phyloP scores from a whole-genome alignment of 805 yeast genomes.

The Pichia californica region DNA sequence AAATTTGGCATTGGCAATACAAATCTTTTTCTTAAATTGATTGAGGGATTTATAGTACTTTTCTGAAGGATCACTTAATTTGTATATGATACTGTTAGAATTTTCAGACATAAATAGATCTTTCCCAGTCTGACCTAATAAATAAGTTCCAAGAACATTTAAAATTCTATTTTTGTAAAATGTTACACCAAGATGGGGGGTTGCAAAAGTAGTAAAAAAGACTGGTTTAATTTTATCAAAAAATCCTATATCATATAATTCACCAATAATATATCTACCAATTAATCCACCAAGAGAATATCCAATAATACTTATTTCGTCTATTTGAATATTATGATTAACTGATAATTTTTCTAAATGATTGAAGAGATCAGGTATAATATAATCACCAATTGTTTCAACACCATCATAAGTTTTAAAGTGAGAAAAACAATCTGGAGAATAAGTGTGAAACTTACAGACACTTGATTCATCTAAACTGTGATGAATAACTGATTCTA shows the following conservation, averaged over 20 bases:
- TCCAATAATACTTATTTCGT: constrained; percentile 69
- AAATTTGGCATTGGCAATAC: constrained; percentile 69
- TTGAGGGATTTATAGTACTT: constrained; percentile 49
- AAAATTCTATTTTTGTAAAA: constrained; percentile 38
- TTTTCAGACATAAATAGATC: constrained; percentile 57
- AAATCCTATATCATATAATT: constrained; percentile 42
- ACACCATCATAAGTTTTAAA: constrained; percentile 84
- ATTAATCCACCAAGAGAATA: constrained; percentile 88
- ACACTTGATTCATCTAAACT: constrained; percentile 27
- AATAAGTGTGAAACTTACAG: constrained; percentile 37
- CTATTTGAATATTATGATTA: constrained; percentile 30
- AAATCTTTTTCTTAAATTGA: constrained; percentile 48
- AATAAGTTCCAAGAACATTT: constrained; percentile 46
- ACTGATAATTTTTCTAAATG: constrained; percentile 33
- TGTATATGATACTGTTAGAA: constrained; percentile 39
- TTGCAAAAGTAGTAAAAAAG: constrained; percentile 61
- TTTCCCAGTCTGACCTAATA: constrained; percentile 62
- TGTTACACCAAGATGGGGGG: constrained; percentile 68
- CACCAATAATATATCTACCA: constrained; percentile 63
- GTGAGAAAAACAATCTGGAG: constrained; percentile 58
- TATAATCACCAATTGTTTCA: constrained; percentile 61
- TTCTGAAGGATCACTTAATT: constrained; percentile 47
- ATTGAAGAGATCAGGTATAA: constrained; percentile 55
- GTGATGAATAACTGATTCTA: constrained; percentile 37
- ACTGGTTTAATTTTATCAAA: constrained; percentile 57